Conservation (phyloP, 1,284 basidiomycete genomes). For the Phylloboletellus chloephorus region DNA sequence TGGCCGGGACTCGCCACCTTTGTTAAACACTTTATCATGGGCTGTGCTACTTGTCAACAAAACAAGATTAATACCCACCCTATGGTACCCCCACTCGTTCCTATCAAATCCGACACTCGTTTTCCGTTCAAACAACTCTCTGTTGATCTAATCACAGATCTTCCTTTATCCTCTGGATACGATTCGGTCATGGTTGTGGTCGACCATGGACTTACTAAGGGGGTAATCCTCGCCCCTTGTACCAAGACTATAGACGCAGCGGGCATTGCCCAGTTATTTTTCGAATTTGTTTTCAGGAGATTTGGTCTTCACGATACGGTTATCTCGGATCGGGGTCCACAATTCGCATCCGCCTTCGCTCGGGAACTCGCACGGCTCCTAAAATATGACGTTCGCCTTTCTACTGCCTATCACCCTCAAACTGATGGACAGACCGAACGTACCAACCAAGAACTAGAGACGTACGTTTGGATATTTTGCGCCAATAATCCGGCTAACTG, state of each 20-base stretch:
- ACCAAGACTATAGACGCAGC: neutral
- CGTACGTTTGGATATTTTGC: slow-evolving; percentile 2
- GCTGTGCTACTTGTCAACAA: slow-evolving; percentile 13
- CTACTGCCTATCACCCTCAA: slow-evolving; percentile 2
- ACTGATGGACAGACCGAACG: no score
- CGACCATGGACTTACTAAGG: slow-evolving; percentile 12
- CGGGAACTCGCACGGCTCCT: no score
- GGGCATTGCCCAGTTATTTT: neutral
- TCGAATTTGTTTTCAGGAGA: no score
- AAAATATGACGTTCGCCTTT: neutral
- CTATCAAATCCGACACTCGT: neutral
- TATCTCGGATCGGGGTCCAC: no score
- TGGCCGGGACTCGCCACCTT: slow-evolving; percentile 5
- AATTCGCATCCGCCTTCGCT: no score
- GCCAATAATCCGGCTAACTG: neutral
- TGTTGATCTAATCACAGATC: neutral
- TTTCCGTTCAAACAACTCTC: slow-evolving; percentile 12
- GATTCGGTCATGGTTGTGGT: slow-evolving; percentile 11
- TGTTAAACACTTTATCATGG: slow-evolving; percentile 13
- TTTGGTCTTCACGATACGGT: no score
- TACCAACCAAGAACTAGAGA: slow-evolving; percentile 5
- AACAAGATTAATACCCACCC: slow-evolving; percentile 9
- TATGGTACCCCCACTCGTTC: neutral
- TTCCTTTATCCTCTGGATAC: slow-evolving; percentile 7
- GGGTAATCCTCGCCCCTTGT: slow-evolving; percentile 7